phyloP scores from a whole-genome alignment of 306 rosid genomes.

The Rosa rugosa region DNA sequence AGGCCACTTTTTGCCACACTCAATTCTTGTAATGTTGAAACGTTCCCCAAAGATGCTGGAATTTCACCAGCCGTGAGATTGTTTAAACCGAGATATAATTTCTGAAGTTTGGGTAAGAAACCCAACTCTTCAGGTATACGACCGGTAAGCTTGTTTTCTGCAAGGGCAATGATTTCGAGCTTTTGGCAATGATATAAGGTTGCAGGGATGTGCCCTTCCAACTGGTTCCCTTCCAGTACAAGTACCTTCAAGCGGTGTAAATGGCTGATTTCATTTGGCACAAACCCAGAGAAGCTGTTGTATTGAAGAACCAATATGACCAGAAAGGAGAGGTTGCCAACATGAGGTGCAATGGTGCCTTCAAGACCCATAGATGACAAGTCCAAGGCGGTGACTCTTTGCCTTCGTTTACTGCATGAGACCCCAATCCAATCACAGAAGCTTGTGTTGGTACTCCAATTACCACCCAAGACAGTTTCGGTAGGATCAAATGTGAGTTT shows the following conservation, averaged over 20 bases:
- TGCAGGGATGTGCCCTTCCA: slow-evolving; percentile 11
- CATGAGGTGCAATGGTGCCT: slow-evolving; percentile 9
- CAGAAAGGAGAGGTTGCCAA: slow-evolving; percentile 23
- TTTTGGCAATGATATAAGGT: background rate
- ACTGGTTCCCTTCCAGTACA: background rate
- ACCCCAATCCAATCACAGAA: slow-evolving; percentile 2
- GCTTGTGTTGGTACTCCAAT: background rate
- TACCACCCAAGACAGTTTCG: background rate
- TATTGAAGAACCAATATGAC: background rate
- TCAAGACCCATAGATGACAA: background rate
- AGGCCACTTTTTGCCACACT: background rate
- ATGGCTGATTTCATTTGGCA: background rate
- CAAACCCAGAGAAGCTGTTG: background rate
- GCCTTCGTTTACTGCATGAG: background rate
- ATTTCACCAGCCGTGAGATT: too few relatives aligned
- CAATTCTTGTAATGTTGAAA: background rate
- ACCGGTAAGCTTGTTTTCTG: background rate
- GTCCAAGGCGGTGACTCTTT: background rate
- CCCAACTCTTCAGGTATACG: background rate
- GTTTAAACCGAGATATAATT: too few relatives aligned
- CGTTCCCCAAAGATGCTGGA: background rate
- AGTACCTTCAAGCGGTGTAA: background rate
- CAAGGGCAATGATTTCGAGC: background rate
- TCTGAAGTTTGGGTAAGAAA: background rate
- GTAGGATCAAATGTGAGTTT: background rate